phyloP scores from a whole-genome alignment of 2,329 filamentous ascomycete species.

The Aspergillus tanneri region DNA sequence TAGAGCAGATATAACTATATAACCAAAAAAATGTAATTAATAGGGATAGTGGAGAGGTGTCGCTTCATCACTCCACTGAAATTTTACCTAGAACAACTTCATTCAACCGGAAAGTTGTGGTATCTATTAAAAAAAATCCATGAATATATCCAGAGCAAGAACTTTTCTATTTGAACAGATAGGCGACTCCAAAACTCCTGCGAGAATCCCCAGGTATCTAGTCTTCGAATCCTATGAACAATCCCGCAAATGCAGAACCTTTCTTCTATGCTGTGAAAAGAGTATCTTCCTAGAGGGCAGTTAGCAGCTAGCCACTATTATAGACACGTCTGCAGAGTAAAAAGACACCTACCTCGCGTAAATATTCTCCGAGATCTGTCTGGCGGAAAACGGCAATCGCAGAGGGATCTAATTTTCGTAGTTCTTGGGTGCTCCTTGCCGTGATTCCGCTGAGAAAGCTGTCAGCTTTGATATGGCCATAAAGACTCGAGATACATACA shows the following conservation, averaged over 20 bases:
- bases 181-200: conserved; percentile 32
- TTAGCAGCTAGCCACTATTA: conserved; percentile 13
- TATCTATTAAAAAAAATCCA: too few species aligned
- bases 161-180: conserved; percentile 18
- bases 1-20: too few species aligned
- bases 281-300: conserved; percentile 54
- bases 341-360: conserved; percentile 63
- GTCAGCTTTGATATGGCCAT: too few species aligned
- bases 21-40: too few species aligned
- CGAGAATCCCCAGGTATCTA: conserved; percentile 22
- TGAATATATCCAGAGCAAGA: conserved; percentile 5
- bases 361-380: conserved; percentile 90
- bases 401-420: conserved; percentile 82
- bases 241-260: conserved; percentile 18
- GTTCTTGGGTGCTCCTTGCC: conserved; percentile 80
- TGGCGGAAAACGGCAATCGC: conserved; percentile 87
- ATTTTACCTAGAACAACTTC: too few species aligned
- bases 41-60: too few species aligned
- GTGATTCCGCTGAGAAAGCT: conserved; percentile 73
- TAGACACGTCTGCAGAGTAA: not conserved
- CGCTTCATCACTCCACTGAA: too few species aligned
- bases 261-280: conserved; percentile 56
- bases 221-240: conserved; percentile 25
- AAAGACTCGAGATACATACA: too few species aligned
- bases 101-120: too few species aligned